phyloP scores from a whole-genome alignment of 75 land plant species.

The Sequoia sempervirens region DNA sequence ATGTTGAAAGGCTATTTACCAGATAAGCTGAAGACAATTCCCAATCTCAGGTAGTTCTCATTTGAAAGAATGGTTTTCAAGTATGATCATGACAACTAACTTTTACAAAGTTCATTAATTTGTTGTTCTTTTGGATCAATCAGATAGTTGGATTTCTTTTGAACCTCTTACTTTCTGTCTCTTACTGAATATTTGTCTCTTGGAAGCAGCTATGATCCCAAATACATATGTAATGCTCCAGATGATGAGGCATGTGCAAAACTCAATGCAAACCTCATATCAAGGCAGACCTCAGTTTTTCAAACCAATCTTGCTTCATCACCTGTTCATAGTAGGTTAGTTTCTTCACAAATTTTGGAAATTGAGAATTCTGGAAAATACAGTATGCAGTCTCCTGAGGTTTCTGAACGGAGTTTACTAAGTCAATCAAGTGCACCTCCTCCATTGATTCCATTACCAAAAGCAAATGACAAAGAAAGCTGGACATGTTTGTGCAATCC shows the following conservation, averaged over 20 bases:
- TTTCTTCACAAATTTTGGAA: background rate
- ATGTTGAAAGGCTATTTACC: slow-evolving; percentile 6
- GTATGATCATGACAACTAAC: background rate
- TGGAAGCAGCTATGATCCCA: slow-evolving; percentile 6
- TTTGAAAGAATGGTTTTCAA: background rate
- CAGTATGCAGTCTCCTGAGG: background rate
- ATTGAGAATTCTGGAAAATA: background rate
- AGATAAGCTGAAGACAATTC: background rate
- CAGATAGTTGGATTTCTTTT: background rate
- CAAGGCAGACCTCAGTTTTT: background rate
- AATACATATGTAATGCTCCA: slow-evolving; percentile 3
- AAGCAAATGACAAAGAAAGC: slow-evolving; percentile 12
- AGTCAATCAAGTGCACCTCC: slow-evolving; percentile 4
- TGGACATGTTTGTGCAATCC: slow-evolving; percentile 56
- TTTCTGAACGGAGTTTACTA: background rate
- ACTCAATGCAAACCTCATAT: background rate
- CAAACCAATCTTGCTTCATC: background rate
- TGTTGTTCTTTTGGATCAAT: background rate
- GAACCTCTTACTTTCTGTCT: background rate
- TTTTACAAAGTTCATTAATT: background rate
- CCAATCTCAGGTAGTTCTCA: slow-evolving; percentile 1
- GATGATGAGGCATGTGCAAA: slow-evolving; percentile 1
- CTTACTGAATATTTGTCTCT: background rate
- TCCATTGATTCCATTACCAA: slow-evolving; percentile 6
- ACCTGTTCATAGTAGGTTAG: background rate